Base-by-base conservation (phyloP, 2,329 filamentous ascomycete species). In the Phoma sp. region DNA sequence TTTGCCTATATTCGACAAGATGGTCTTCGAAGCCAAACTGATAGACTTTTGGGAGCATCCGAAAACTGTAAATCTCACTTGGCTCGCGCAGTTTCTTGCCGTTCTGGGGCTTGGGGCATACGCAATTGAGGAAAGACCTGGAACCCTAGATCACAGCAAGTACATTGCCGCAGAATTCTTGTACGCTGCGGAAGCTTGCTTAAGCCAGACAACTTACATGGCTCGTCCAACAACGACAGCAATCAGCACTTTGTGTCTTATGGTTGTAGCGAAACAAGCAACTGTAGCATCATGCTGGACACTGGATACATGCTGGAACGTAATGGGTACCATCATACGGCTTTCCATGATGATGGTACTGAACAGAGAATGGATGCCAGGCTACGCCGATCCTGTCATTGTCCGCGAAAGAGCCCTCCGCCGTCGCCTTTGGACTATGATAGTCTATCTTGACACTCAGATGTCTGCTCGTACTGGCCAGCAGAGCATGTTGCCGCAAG, bases 221-320 rank as follows among this genome's bases (percentile, higher is more conserved):
- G 60, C 57, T 43, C 60, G 55, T 22, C 59, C 65, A 9, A 62
- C 47, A 9, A 49, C 57, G 7, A 39, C 45, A 0, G 55, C 47
- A 5, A 57, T 67, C 9, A 50, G 55, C 13, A 64, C 63, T 3
- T 41, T 67, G 5, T 64, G 60, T 25, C 47, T 68, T 4, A 64
- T 64, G 61, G 52, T 65, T 0, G n/a, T 65, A 7, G 64, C 65
- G 14, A 68, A 68, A 29, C 61, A 66, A 33, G 60, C 58, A 37
- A 58, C 58, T 2, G 59, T 60, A 22, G 64, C 65, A 9, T 66
- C 65, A 1, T 68, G 62, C 25, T 67, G 64, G 60, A 51, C 56
- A 9, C 35, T 65, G 1, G 65, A 68, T 23, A 55, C 65, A 2
- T 60, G 59, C 30, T 68, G 62, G 62, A 62, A 55, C 25, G 41